These are phyloP conservation scores for Rhododendron ferrugineum DNA, from an alignment of 148 eudicot genomes.

Conservation along the genomic window DNA sequence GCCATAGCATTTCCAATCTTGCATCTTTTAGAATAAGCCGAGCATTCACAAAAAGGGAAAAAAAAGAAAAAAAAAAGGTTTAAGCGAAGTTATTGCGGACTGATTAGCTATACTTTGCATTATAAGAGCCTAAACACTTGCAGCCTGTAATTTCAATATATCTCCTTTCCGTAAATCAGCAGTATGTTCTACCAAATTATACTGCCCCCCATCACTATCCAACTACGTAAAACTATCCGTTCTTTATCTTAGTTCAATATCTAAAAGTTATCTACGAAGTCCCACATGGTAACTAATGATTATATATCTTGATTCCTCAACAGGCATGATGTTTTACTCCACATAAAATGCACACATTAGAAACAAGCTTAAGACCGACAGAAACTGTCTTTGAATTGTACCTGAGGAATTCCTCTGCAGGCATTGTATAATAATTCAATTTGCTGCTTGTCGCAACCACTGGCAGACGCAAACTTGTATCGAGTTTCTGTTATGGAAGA, in stretches of 20 bases:
- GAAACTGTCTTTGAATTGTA: constrained; percentile 11
- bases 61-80: neutral
- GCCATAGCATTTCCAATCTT: neutral
- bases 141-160: neutral
- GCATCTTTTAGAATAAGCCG: neutral
- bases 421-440: constrained; percentile 41
- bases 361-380: neutral
- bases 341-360: neutral
- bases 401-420: constrained; percentile 60
- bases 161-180: neutral
- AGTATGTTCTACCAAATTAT: neutral
- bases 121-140: neutral
- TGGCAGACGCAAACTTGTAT: constrained; percentile 43
- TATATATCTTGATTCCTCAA: neutral
- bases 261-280: neutral
- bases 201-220: neutral
- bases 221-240: neutral
- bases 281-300: neutral
- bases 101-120: neutral
- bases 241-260: neutral
- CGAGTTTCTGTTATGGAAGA: constrained; percentile 34
- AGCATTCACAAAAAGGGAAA: neutral
- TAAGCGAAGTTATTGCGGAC: too few species aligned
- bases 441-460: constrained; percentile 49
- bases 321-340: neutral